Percentiles rank a stretch among this genome's conserved stretches.
These are phyloP conservation scores for Saturnispora ahearnii DNA, from an alignment of 805 yeast species.

Conservation along the genomic window DNA sequence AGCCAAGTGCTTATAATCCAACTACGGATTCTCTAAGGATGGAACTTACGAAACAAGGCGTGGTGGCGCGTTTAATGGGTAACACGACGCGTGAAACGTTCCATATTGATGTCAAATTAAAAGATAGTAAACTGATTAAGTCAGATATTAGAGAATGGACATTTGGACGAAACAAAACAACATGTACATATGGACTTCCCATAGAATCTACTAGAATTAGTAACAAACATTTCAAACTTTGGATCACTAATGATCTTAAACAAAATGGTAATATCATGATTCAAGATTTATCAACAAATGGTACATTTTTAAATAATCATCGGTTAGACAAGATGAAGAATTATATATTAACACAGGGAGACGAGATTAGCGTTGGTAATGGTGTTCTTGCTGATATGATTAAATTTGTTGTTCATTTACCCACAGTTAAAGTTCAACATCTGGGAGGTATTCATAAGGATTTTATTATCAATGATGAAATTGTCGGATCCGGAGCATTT, in stretches of 20 bases:
- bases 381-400: constrained; percentile 70
- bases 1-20: constrained; percentile 27
- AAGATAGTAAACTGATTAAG: constrained; percentile 7
- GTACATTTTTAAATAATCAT: constrained; percentile 75
- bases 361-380: constrained; percentile 81
- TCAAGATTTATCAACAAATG: constrained; percentile 81
- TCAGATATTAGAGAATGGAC: constrained; percentile 25
- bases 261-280: constrained; percentile 34
- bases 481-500: constrained; percentile 97
- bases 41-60: constrained; percentile 23
- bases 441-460: constrained; percentile 28
- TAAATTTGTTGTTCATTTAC: constrained; percentile 43
- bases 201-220: constrained; percentile 58
- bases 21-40: constrained; percentile 19
- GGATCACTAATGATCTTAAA: constrained; percentile 33
- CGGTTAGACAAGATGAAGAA: constrained; percentile 68
- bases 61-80: constrained; percentile 30
- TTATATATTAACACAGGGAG: constrained; percentile 82
- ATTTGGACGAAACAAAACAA: constrained; percentile 59
- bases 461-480: constrained; percentile 72
- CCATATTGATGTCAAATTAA: constrained; percentile 26
- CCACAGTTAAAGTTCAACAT: constrained; percentile 18
- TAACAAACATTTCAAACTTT: constrained; percentile 59
- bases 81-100: constrained; percentile 22
- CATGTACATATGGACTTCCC: constrained; percentile 55